Evolutionary conservation across 306 rosid species (phyloP), one percentile per base, ranked within the genome.

Genomic region (Cyamopsis tetragonoloba): DNA sequence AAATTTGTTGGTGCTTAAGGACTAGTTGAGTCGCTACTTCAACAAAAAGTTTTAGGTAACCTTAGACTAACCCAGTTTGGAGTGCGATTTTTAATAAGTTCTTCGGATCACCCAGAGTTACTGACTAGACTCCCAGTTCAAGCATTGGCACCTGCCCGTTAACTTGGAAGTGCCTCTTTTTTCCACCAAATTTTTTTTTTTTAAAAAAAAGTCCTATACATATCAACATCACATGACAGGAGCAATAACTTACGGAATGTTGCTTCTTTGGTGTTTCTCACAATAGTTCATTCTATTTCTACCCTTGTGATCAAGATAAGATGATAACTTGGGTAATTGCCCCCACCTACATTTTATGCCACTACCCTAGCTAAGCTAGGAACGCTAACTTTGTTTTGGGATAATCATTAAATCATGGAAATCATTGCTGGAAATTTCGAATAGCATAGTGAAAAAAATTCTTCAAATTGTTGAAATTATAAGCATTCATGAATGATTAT

Each of bases 331-430:
- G 37, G 62, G 47, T 18, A 12, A 11, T 35, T 18, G n/a, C 57
- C 32, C 44, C 17, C 37, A 47, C 13, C 42, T 4, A 18, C 2
- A 34, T 30, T 22, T 20, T 15, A 65, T 32, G 31, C 13, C n/a
- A 49, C 32, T 30, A 24, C 20, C 24, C 26, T 28, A 58, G n/a
- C 11, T 18, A 58, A n/a, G 15, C 19, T n/a, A n/a, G n/a, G n/a
- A n/a, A n/a, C n/a, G n/a, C n/a, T n/a, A n/a, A n/a, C n/a, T 47
- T 2, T 6, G 28, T 71, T 46, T 47, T 35, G 62, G 31, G 3
- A 47, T 30, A 35, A 49, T 66, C 43, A 56, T 56, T 73, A 24
- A 65, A 56, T 22, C 35, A 8, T 10, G 11, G 73, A 54, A 73
- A 59, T 23, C 38, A 66, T 2, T 5, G 10, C 15, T 37, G 20